Percentiles rank a stretch among this genome's conserved stretches.
Evolutionary conservation across 495 filamentous ascomycete species (phyloP).

Genomic region (Hypoxylon lenormandii): DNA sequence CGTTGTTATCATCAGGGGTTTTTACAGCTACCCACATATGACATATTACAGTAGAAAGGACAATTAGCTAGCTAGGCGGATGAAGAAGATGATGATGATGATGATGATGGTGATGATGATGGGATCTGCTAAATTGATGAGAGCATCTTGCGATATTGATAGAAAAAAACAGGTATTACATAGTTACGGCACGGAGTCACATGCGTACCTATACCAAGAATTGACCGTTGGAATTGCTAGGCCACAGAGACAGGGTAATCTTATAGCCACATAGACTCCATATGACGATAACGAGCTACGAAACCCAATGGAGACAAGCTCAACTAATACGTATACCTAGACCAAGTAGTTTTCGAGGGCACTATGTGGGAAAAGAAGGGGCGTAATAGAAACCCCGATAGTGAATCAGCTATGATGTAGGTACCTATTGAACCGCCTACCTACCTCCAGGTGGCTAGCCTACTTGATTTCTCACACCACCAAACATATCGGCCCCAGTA

Average conservation of each 20-base stretch:
- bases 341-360: slow-evolving; percentile 6
- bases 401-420: slow-evolving; percentile 1
- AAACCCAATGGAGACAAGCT: background rate
- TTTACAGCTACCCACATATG: background rate
- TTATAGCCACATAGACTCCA: background rate
- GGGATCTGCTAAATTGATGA: slow-evolving; percentile 2
- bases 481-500: background rate
- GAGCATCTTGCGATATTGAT: background rate
- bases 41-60: slow-evolving; percentile 9
- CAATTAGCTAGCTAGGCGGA: background rate
- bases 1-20: slow-evolving; percentile 32
- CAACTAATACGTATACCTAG: background rate
- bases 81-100: background rate
- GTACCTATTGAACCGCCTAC: background rate
- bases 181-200: too few species aligned
- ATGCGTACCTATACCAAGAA: too few species aligned
- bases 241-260: background rate
- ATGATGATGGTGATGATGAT: too few species aligned
- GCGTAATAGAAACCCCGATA: slow-evolving; percentile 8
- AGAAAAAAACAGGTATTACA: slow-evolving; percentile 4
- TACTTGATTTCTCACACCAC: background rate
- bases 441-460: too few species aligned
- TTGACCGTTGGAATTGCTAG: too few species aligned
- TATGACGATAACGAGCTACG: background rate
- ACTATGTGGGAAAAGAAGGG: slow-evolving; percentile 20